Evolutionary conservation across 352 stramenopile species (phyloP).

Genomic region (Globisporangium uncinulatum): DNA sequence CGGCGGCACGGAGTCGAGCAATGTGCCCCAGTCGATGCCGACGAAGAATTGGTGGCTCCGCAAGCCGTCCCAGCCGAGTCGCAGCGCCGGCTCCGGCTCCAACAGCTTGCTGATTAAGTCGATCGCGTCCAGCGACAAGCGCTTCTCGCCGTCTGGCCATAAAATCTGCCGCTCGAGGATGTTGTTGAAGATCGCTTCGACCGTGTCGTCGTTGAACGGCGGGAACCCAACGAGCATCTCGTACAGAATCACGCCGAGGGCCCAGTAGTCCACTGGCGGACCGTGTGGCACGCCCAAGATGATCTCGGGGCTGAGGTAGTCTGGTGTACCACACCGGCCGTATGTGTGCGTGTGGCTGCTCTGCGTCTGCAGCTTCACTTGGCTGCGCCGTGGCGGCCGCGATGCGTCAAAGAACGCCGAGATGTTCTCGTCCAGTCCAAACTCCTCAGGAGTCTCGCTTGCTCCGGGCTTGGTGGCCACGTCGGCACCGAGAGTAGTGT

Average conservation of each 20-base stretch:
- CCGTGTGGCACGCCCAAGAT: conserved; percentile 65
- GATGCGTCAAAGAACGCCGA: conserved; percentile 16
- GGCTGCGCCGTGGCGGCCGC: conserved; percentile 6
- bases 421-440: conserved; percentile 20
- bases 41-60: conserved; percentile 64
- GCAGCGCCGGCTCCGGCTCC: conserved; percentile 55
- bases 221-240: conserved; percentile 87
- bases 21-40: conserved; percentile 77
- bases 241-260: conserved; percentile 88
- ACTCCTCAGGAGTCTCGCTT: conserved; percentile 14
- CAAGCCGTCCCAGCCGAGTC: conserved; percentile 66
- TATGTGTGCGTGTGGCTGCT: conserved; percentile 47
- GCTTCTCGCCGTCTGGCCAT: conserved; percentile 86
- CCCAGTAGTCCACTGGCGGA: conserved; percentile 85
- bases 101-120: conserved; percentile 81
- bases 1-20: conserved; percentile 69
- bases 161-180: conserved; percentile 81
- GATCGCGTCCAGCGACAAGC: conserved; percentile 71
- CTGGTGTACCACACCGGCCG: conserved; percentile 77
- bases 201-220: conserved; percentile 87
- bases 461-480: background rate
- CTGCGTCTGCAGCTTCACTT: conserved; percentile 34
- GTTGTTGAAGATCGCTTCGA: conserved; percentile 85
- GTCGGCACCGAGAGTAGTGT: background rate
- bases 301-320: conserved; percentile 89